These are phyloP conservation scores for Dunaliella sp. DNA, from an alignment of 139 green algal species.

Conservation along the genomic window DNA sequence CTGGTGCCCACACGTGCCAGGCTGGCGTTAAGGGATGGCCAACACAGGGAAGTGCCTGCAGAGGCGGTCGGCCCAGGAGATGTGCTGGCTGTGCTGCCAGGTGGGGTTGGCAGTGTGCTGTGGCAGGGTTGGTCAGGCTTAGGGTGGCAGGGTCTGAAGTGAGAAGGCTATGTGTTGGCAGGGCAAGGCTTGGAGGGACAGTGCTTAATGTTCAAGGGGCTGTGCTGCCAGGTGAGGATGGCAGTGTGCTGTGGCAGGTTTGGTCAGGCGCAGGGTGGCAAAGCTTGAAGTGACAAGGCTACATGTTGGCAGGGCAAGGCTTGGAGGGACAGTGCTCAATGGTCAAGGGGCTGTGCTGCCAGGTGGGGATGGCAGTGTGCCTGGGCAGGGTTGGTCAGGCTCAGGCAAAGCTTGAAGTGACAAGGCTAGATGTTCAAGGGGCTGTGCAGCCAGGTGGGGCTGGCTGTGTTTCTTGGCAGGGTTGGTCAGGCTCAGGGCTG, in stretches of 20 bases:
- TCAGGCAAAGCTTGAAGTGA: too few relatives aligned
- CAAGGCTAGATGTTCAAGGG: too few relatives aligned
- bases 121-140: constrained; percentile 84
- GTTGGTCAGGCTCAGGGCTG: too few relatives aligned
- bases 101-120: constrained; percentile 68
- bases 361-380: constrained; percentile 48
- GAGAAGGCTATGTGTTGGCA: too few relatives aligned
- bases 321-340: too few relatives aligned
- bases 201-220: too few relatives aligned
- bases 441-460: background rate
- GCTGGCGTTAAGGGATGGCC: constrained; percentile 56
- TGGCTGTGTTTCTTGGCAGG: constrained; percentile 76
- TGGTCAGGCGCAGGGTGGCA: too few relatives aligned
- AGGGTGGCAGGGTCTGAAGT: too few relatives aligned
- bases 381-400: constrained; percentile 81
- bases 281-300: too few relatives aligned
- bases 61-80: constrained; percentile 66
- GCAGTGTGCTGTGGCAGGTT: constrained; percentile 76
- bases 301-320: too few relatives aligned
- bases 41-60: constrained; percentile 53
- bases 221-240: constrained; percentile 1
- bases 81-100: constrained; percentile 75
- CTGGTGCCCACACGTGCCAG: constrained; percentile 82
- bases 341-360: constrained; percentile 10
- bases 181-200: too few relatives aligned